Evolutionary conservation across 257 asterid genomes (phyloP), one percentile per base, ranked within the genome.

Genomic region (Jacaranda mimosifolia): DNA sequence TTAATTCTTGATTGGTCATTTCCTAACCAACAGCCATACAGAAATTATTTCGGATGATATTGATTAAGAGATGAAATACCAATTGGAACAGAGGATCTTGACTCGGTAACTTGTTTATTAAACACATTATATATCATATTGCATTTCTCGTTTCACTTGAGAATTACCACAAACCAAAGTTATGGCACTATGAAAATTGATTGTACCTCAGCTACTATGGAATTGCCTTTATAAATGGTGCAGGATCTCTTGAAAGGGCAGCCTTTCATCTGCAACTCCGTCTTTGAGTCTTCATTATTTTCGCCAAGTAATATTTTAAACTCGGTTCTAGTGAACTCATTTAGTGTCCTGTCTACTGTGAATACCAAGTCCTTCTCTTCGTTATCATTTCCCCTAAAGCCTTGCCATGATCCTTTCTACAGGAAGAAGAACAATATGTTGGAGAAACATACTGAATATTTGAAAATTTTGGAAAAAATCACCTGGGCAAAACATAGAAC

Each of bases 241-340:
- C 99, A 95, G 13, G 98, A 79, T 86, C 97, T 88, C 83, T 79
- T 83, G 87, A 87, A 91, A 76, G 96, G 98, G 75, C 86, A 83
- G 73, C 99, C 99, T 82, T 57, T 93, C 99, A 95, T 95, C 85
- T 43, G 85, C 63, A 93, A 78, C 90, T 87, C 88, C 11, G 89
- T 78, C 75, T 82, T 83, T 17, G 86, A 48, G 52, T 79, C 91
- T 75, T 86, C 87, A 18, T 58, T 58, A 63, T 72, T 78, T 72
- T 83, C 90, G 14, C 74, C 89, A 60, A 89, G 86, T 56, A 80
- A 74, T 77, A 93, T 77, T 75, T 89, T 87, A 84, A 87, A 90
- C 83, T 91, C 98, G 21, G 84, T 82, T 70, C 77, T 86, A 13
- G 65, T 86, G 70, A 73, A 78, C 65, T 86, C 83, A 59, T 88